Base-by-base conservation (phyloP, 2,329 filamentous ascomycete species). In the Cladosporium colombiae region DNA sequence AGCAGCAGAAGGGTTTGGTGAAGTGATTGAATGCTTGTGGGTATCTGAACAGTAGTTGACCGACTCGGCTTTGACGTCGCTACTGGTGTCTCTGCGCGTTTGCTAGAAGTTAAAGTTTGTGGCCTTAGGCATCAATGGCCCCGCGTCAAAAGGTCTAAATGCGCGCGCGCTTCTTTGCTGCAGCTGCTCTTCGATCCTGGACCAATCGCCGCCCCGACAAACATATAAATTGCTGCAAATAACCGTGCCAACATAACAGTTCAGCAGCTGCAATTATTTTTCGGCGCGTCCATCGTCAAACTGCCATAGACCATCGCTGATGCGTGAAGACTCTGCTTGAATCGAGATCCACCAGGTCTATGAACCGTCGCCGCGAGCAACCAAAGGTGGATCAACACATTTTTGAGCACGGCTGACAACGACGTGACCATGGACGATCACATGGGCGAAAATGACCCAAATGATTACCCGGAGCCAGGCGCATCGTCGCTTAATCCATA, bases 161-260 rank as follows among this genome's bases (percentile, higher is more conserved):
- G 56, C 56, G 56, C 56, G n/a, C 49, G 52, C 55, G 55, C 55
- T 57, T 57, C 56, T 46, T 56, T 63, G 61, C 61, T 44, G 49
- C 46, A 31, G 31, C 60, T 55, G 29, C 46, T 44, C 44, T 61
- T 61, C 44, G 31, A 7, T 33, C 50, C 21, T 33, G 31, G 35
- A 49, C 61, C 61, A 63, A 63, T 63, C 61, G 61, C 23, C 46
- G 33, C 49, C 56, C 11, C 35, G 25, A 33, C 61, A 63, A 55
- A 46, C 35, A 55, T 63, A 55, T 63, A 40, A 56, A 46, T 53
- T 14, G 59, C 31, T 33, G 33, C 46, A 52, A 23, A 25, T 27
- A 40, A 11, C 21, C 46, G 35, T 49, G 40, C 55, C 55, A 29
- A 21, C 40, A 46, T 11, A 46, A 49, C 57, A 37, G 13, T 27